These are phyloP conservation scores for Xylariomycetidae sp. DNA, from an alignment of 2,329 filamentous ascomycete genomes.

Conservation along the genomic window DNA sequence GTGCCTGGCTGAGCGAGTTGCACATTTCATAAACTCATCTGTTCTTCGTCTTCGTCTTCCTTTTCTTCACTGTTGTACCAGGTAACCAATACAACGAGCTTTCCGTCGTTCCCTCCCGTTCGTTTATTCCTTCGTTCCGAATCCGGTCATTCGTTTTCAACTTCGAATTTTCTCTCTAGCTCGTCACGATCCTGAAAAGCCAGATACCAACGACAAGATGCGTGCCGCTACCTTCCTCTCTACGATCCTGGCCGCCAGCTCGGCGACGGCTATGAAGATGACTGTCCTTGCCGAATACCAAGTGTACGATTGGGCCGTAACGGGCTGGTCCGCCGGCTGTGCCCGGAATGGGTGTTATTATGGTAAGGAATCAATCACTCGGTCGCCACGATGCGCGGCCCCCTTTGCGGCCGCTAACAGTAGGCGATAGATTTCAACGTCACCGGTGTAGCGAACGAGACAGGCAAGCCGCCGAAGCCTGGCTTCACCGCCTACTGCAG, in stretches of 20 bases:
- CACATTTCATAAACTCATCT: too few species aligned
- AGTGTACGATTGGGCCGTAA: conserved; percentile 23
- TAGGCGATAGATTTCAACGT: conserved; percentile 24
- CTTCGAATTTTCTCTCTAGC: too few species aligned
- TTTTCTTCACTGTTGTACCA: too few species aligned
- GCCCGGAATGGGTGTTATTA: conserved; percentile 17
- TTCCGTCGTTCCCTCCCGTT: too few species aligned
- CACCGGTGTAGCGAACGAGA: conserved; percentile 21
- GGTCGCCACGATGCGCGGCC: background rate
- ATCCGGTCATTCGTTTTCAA: too few species aligned
- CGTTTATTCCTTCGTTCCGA: too few species aligned
- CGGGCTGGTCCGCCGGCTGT: conserved; percentile 19
- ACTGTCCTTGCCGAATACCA: conserved; percentile 13
- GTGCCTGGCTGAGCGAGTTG: too few species aligned
- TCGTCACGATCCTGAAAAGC: too few species aligned
- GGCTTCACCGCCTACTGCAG: conserved; percentile 28
- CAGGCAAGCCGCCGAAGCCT: conserved; percentile 18
- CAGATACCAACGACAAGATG: conserved; percentile 20
- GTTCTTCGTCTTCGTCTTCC: too few species aligned
- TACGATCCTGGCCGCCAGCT: conserved; percentile 15
- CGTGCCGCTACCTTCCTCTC: conserved; percentile 19
- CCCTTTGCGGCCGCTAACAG: conserved; percentile 4
- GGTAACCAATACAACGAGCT: too few species aligned
- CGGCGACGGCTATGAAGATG: conserved; percentile 17
- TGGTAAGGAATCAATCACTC: conserved; percentile 13